Evolutionary conservation across 2,329 filamentous ascomycete genomes (phyloP), one percentile per base, ranked within the genome.

Genomic region (Colletotrichum tamarilloi): DNA sequence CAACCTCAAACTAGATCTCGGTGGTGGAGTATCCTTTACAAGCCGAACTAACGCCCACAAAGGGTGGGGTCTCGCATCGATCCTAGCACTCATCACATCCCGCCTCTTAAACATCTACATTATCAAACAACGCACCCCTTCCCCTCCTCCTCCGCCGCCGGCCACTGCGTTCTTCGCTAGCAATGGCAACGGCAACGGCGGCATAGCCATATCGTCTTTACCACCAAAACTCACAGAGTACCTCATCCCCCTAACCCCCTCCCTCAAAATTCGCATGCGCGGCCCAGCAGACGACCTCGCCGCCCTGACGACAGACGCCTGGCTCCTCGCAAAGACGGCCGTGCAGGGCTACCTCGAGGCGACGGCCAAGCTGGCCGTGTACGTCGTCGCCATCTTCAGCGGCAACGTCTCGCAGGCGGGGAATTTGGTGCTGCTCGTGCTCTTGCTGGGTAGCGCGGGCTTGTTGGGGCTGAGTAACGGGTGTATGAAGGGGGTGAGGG

Each of bases 221-320:
- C 66, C 76, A 62, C 76, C 79, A 53, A 73, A 82, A 80, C 4
- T 74, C 49, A n/a, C 71, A 35, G 87, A 90, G 75, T 86, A 91
- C 64, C 80, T 87, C 2, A 81, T 92, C 28, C 85, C 90, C 32
- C 82, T 92, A 4, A 86, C 85, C 24, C 82, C 85, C 28, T 87
- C 87, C 55, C 83, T 86, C 0, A 85, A 84, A 76, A 84, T 92
- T 1, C 81, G 87, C 14, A 83, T 92, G 55, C 84, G 85, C 32
- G 91, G 91, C 5, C 78, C 83, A 4, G 83, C 87, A 8, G 84
- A 87, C 38, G 90, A 92, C 77, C 82, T 92, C 7, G 89, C 89
- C 69, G 89, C 90, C 35, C 84, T 92, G 53, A 92, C 90, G 1
- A 86, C 87, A 3, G 86, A 88, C 3, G 77, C 84, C 32, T 92